A percentile compares a stretch with the other conserved stretches of the same genome.
phyloP scores from a whole-genome alignment of 2,329 filamentous ascomycete species.

The Clarireedia hainanense region DNA sequence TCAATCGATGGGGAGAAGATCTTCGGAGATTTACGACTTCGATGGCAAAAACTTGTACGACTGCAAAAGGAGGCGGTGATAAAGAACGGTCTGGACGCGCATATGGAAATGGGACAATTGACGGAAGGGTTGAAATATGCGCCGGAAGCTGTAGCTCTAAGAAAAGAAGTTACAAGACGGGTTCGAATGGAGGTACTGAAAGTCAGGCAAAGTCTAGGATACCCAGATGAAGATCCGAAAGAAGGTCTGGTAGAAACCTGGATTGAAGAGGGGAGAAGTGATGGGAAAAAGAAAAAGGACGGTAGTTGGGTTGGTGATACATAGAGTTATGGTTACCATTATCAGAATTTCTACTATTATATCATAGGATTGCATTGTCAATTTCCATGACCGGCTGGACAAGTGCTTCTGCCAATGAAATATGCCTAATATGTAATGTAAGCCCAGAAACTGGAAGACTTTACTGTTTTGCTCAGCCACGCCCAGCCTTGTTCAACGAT shows the following conservation, averaged over 20 bases:
- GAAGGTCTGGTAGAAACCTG: conserved; percentile 76
- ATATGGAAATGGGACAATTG: conserved; percentile 48
- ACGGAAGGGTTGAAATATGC: conserved; percentile 59
- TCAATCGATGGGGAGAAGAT: conserved; percentile 62
- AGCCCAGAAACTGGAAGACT: no score
- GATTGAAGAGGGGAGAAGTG: conserved; percentile 36
- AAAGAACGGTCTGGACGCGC: conserved; percentile 25
- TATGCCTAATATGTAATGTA: no score
- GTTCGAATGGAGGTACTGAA: conserved; percentile 76
- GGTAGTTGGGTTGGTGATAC: conserved; percentile 14
- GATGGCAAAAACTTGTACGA: conserved; percentile 63
- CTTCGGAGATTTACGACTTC: conserved; percentile 68
- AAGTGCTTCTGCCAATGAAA: no score
- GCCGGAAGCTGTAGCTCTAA: conserved; percentile 65
- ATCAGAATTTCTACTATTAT: no score
- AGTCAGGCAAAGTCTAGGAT: conserved; percentile 61
- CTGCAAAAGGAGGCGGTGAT: conserved; percentile 38
- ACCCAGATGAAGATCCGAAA: conserved; percentile 70
- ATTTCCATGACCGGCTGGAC: no score
- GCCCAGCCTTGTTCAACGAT: no score
- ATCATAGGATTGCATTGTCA: no score
- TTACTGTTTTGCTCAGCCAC: no score
- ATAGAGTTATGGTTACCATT: neutral
- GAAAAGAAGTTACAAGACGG: conserved; percentile 71
- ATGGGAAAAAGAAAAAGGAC: conserved; percentile 13